Percentiles rank a stretch among this genome's conserved stretches.
Conservation (phyloP, 1,284 basidiomycete genomes). For the Omphalotus olearius region DNA sequence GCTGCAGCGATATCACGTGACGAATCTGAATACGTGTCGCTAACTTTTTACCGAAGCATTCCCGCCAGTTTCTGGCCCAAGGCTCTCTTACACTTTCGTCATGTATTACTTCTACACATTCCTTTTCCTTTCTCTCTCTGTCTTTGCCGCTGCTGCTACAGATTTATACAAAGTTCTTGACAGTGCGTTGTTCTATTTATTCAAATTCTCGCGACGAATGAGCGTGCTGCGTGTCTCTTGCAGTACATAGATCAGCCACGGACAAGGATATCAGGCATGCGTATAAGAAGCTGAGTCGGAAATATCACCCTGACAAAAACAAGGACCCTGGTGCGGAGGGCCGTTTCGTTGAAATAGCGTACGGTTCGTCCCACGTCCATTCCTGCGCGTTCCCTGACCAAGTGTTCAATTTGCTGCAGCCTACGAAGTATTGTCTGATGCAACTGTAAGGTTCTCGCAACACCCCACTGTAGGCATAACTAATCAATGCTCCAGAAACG, state of each 20-base stretch:
- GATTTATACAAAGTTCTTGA: constrained; percentile 78
- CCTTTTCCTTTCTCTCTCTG: constrained; percentile 39
- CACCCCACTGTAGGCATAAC: constrained; percentile 55
- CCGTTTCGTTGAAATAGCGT: constrained; percentile 85
- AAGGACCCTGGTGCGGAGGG: constrained; percentile 78
- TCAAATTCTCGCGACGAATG: constrained; percentile 23
- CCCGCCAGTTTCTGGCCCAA: too few species aligned
- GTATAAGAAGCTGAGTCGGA: constrained; percentile 87
- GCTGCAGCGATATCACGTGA: too few species aligned
- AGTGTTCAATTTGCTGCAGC: constrained; percentile 41
- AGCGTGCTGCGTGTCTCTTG: constrained; percentile 6
- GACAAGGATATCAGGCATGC: constrained; percentile 88
- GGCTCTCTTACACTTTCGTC: neutral
- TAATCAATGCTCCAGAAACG: constrained; percentile 59
- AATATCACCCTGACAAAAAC: constrained; percentile 94
- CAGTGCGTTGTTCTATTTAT: constrained; percentile 42
- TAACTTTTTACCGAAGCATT: too few species aligned
- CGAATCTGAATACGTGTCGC: too few species aligned
- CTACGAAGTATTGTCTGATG: constrained; percentile 85
- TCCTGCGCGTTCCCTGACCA: neutral
- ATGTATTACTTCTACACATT: constrained; percentile 29
- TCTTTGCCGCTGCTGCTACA: constrained; percentile 46
- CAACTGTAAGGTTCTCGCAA: too few species aligned
- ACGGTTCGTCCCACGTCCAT: constrained; percentile 48
- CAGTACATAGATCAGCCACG: constrained; percentile 76